phyloP scores from a whole-genome alignment of 2,329 filamentous ascomycete genomes.

The Aphanocladium album region DNA sequence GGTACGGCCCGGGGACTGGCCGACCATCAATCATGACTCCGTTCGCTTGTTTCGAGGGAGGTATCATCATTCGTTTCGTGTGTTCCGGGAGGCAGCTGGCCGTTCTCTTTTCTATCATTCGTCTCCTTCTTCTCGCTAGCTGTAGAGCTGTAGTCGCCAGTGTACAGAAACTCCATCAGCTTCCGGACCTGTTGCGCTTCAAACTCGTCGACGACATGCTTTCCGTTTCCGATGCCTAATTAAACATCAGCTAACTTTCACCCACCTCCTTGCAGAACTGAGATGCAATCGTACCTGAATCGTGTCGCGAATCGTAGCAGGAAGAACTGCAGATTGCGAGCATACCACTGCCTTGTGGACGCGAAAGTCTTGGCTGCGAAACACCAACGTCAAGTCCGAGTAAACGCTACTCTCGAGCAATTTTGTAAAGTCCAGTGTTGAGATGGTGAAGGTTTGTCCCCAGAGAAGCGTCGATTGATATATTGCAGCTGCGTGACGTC shows the following conservation, averaged over 20 bases:
- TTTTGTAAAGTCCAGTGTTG: too few species aligned
- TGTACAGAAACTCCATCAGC: background rate
- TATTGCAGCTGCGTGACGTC: too few species aligned
- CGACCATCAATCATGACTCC: too few species aligned
- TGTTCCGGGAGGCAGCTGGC: too few species aligned
- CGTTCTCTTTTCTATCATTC: too few species aligned
- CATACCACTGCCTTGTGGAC: background rate
- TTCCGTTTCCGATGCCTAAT: background rate
- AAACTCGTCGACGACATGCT: background rate
- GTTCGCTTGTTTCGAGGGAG: too few species aligned
- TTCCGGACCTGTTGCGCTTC: background rate
- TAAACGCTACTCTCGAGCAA: background rate
- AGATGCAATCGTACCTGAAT: background rate
- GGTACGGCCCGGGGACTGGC: too few species aligned
- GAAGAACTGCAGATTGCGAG: background rate
- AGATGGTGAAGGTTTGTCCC: too few species aligned
- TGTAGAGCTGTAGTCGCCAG: background rate
- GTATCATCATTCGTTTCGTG: too few species aligned
- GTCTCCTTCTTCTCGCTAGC: too few species aligned
- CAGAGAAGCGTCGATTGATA: too few species aligned
- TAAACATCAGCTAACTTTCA: background rate
- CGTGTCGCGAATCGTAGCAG: background rate
- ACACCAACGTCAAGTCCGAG: background rate
- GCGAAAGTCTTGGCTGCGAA: background rate
- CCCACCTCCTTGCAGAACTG: background rate